Evolutionary conservation across 83 land plant species (phyloP).

Genomic region (Picea engelmannii): DNA sequence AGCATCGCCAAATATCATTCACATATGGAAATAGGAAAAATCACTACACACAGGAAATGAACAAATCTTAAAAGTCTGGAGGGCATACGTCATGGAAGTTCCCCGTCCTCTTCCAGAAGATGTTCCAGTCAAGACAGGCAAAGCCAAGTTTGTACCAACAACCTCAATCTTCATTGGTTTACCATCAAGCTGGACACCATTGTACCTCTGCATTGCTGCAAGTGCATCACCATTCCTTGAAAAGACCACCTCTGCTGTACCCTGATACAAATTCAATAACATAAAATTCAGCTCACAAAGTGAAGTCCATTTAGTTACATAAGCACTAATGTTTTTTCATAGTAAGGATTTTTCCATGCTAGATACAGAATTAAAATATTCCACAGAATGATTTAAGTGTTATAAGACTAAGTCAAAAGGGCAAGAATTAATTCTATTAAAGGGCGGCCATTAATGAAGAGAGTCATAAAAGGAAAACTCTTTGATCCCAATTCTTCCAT

Average conservation of each 20-base stretch:
- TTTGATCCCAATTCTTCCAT: too few species aligned
- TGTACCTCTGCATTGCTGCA: slow-evolving; percentile 66
- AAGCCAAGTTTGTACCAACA: slow-evolving; percentile 42
- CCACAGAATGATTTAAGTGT: too few species aligned
- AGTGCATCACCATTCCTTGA: slow-evolving; percentile 59
- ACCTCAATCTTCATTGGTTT: slow-evolving; percentile 78
- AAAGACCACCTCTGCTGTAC: slow-evolving; percentile 70
- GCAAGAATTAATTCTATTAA: too few species aligned
- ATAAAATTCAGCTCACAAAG: not conserved
- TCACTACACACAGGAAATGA: not conserved
- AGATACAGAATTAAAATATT: too few species aligned
- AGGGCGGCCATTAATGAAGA: too few species aligned
- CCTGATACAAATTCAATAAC: slow-evolving; percentile 32
- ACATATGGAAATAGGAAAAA: not conserved
- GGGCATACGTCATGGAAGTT: slow-evolving; percentile 52
- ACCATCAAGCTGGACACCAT: slow-evolving; percentile 74
- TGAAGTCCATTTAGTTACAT: not conserved
- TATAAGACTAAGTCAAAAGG: too few species aligned
- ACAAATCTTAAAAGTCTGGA: not conserved
- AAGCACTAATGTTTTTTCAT: too few species aligned
- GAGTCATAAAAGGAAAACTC: too few species aligned
- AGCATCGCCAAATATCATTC: not conserved
- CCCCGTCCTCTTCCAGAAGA: slow-evolving; percentile 43
- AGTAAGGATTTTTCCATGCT: too few species aligned
- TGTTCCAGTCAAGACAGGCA: slow-evolving; percentile 42